Base-by-base conservation (phyloP, 2,329 filamentous ascomycete species). In the Aspergillus costaricaensis region DNA sequence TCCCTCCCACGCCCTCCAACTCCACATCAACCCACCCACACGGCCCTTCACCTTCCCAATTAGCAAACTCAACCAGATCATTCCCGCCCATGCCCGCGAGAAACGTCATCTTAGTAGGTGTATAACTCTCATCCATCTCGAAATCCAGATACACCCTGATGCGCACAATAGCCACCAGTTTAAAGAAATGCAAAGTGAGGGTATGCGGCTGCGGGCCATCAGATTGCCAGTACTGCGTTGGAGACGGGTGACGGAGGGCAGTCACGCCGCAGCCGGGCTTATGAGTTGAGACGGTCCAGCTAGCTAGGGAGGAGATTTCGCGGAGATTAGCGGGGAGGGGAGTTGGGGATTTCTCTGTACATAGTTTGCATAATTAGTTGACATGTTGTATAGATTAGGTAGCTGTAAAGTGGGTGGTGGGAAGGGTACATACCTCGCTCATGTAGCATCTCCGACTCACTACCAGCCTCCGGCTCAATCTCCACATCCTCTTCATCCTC, bases 51-150 rank as follows among this genome's bases (percentile, higher is more conserved):
- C 96, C 88, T 64, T 86, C 85, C 82, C 96, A 89, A 23, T 88
- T 88, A 1, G 88, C 88, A 75, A 96, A 98, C 64, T 95, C 90
- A 57, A 96, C 89, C 9, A 98, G 85, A 71, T 96, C 92, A 75
- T 98, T 95, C 65, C 92, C 90, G 48, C 92, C 92, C 64, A 92
- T 96, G 12, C 95, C 95, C 0, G 93, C 94, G 39, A 90, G 86
- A 72, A 98, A 92, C 50, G 90, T 82, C 70, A 99, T 96, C 69
- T 92, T 91, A 1, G 93, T 98, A 0, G 95, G 95, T 3, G 95
- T 99, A 76, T 99, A 99, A 47, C 91, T 95, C 78, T 99, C 95
- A 76, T 99, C 95, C 57, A 91, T 86, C 63, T 89, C 88, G 76
- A 96, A 96, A 78, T 99, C 93, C 48, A 99, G 88, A 67, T 90